Base-by-base conservation (phyloP, 140 eudicot species). In the Bidens hawaiensis region DNA sequence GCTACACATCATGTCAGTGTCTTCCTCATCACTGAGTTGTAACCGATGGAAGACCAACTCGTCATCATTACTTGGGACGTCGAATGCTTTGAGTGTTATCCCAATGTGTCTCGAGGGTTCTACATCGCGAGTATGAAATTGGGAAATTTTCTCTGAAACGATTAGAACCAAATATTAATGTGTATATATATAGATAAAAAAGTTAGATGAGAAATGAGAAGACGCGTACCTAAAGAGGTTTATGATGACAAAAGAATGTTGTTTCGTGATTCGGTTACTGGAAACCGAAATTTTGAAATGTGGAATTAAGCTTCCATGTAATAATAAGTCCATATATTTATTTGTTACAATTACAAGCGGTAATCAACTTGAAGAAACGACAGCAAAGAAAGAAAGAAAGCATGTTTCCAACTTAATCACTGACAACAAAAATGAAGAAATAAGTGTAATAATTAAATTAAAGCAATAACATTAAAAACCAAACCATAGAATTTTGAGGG, bases 31-130 rank as follows among this genome's bases (percentile, higher is more conserved):
- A 54, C 80, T 75, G 21, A 73, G 83, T 57, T 88, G 96, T 38
- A 77, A 79, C 67, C 96, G 77, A 51, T 73, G 69, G 70, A 85
- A 88, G 34, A 77, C 66, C 48, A 88, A 80, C 72, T 78, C 84
- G 69, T 70, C 77, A 41, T 79, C 87, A 15, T 70, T 74, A 70
- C 65, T 77, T n/a, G 82, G 79, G 57, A 78, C 82, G 83, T 25
- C 75, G 81, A 41, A 75, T 75, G 69, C 78, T 77, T 59, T 73
- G 78, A 38, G 79, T 79, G 57, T 68, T 52, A 74, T 80, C 82
- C 68, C 87, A 82, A 68, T 82, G 85, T 47, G 80, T 83, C 76
- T 82, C 96, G 33, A 88, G 85, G 65, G 81, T 77, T 77, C 69
- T 85, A 79, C 89, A 77, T 75, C 90, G 76, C 52, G 75, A 54